These are phyloP conservation scores for Parasarocladium wereldwijsianum DNA, from an alignment of 2,329 filamentous ascomycete genomes.

Conservation along the genomic window DNA sequence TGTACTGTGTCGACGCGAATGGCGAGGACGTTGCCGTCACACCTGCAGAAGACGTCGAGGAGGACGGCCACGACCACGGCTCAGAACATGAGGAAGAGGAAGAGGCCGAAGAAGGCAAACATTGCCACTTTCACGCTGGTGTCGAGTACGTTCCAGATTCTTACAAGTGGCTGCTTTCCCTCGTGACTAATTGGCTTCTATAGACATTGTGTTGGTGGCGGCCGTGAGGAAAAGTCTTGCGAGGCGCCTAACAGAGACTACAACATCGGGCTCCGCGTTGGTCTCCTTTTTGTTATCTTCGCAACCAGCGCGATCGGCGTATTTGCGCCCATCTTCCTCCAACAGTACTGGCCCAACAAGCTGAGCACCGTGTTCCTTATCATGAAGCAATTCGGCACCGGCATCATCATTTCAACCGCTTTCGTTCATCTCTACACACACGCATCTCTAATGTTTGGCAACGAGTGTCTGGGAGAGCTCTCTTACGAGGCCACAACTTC, in stretches of 20 bases:
- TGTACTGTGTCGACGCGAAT: conserved; percentile 45
- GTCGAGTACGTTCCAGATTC: conserved; percentile 42
- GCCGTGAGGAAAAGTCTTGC: conserved; percentile 28
- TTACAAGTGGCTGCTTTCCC: neutral
- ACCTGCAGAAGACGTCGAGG: conserved; percentile 15
- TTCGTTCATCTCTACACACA: conserved; percentile 64
- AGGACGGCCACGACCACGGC: conserved; percentile 8
- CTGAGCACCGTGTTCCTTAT: conserved; percentile 38
- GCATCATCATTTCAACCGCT: conserved; percentile 57
- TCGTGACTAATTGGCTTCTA: neutral
- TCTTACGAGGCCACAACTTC: conserved; percentile 55
- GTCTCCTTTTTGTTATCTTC: conserved; percentile 58
- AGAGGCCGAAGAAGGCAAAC: conserved; percentile 17
- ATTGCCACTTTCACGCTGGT: conserved; percentile 62
- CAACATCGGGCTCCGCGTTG: conserved; percentile 53
- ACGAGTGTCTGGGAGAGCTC: conserved; percentile 51
- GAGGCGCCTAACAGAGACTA: conserved; percentile 37
- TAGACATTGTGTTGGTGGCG: conserved; percentile 43
- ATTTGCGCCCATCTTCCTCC: conserved; percentile 50
- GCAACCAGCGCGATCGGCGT: conserved; percentile 54
- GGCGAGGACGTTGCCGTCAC: conserved; percentile 47
- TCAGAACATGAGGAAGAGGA: conserved; percentile 10
- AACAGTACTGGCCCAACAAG: conserved; percentile 38
- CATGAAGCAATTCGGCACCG: conserved; percentile 61
- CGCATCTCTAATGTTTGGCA: conserved; percentile 56